Percentiles rank a stretch among this genome's conserved stretches.
Conservation (phyloP, 176 grass and related monocot genomes). For the Areca catechu region DNA sequence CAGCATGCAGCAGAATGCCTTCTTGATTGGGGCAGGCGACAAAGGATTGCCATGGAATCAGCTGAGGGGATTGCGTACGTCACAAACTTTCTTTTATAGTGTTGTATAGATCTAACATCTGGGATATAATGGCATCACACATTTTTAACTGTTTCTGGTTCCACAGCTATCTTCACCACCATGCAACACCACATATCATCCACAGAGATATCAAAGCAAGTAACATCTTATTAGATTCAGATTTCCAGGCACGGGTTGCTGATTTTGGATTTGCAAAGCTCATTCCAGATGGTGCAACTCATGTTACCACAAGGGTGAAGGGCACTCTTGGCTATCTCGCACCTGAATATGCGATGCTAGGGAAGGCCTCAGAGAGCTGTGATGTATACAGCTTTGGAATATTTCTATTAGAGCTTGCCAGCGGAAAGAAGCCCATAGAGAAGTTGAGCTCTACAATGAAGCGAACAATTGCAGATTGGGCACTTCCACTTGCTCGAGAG, state of each 20-base stretch:
- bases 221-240: slow-evolving; percentile 56
- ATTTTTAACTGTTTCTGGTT: slow-evolving; percentile 1
- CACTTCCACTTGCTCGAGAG: slow-evolving; percentile 50
- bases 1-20: slow-evolving; percentile 48
- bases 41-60: slow-evolving; percentile 48
- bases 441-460: slow-evolving; percentile 26
- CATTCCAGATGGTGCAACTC: slow-evolving; percentile 40
- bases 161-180: slow-evolving; percentile 56
- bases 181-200: slow-evolving; percentile 40
- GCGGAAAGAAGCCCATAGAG: slow-evolving; percentile 55
- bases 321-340: slow-evolving; percentile 58
- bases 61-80: slow-evolving; percentile 57
- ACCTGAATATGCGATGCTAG: slow-evolving; percentile 63
- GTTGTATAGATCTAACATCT: background rate
- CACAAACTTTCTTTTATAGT: no score
- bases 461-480: slow-evolving; percentile 52
- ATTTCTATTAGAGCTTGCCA: slow-evolving; percentile 54
- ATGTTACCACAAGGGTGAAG: slow-evolving; percentile 44
- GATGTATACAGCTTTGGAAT: slow-evolving; percentile 81
- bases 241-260: slow-evolving; percentile 47
- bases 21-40: slow-evolving; percentile 73
- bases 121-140: background rate
- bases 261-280: slow-evolving; percentile 66
- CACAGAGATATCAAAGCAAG: slow-evolving; percentile 68
- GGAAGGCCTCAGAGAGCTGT: slow-evolving; percentile 45